A percentile compares a stretch with the other conserved stretches of the same genome.
phyloP scores from a whole-genome alignment of 2,329 filamentous ascomycete genomes.

The Fusarium secorum region DNA sequence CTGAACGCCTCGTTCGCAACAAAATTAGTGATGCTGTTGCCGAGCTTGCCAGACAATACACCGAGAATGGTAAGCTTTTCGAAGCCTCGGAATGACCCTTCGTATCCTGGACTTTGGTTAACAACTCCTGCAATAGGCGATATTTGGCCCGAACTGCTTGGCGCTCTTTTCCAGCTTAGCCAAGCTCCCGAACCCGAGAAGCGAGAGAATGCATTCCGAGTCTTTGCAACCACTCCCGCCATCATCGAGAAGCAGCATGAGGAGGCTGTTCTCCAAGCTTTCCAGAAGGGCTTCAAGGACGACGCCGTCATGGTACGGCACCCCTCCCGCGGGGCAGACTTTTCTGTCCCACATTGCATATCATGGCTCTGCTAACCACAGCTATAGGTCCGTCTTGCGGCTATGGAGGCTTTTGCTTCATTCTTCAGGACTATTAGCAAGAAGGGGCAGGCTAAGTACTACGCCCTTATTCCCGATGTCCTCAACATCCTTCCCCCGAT shows the following conservation, averaged over 20 bases:
- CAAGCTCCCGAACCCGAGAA: slow-evolving; percentile 83
- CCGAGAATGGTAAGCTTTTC: slow-evolving; percentile 77
- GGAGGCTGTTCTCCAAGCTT: slow-evolving; percentile 85
- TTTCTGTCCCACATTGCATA: slow-evolving; percentile 5
- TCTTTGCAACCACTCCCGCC: slow-evolving; percentile 92
- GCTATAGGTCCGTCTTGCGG: slow-evolving; percentile 81
- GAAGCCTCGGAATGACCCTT: background rate
- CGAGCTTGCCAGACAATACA: slow-evolving; percentile 93
- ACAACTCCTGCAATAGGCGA: slow-evolving; percentile 63
- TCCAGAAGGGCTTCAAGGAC: slow-evolving; percentile 92
- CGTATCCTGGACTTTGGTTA: slow-evolving; percentile 13
- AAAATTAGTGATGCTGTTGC: slow-evolving; percentile 98
- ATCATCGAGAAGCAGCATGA: slow-evolving; percentile 98
- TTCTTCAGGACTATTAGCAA: slow-evolving; percentile 93
- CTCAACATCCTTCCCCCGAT: slow-evolving; percentile 94
- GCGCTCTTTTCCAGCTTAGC: slow-evolving; percentile 86
- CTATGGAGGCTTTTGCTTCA: slow-evolving; percentile 95
- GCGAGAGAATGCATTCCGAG: slow-evolving; percentile 91
- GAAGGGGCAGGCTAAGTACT: slow-evolving; percentile 90
- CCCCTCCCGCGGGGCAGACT: slow-evolving; percentile 1
- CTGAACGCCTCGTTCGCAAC: slow-evolving; percentile 79
- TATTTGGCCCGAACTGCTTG: slow-evolving; percentile 88
- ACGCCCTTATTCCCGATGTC: slow-evolving; percentile 84
- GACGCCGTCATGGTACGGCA: slow-evolving; percentile 75
- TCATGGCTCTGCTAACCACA: slow-evolving; percentile 25